Base-by-base conservation (phyloP, 148 eudicot species). In the Spergularia marina region DNA sequence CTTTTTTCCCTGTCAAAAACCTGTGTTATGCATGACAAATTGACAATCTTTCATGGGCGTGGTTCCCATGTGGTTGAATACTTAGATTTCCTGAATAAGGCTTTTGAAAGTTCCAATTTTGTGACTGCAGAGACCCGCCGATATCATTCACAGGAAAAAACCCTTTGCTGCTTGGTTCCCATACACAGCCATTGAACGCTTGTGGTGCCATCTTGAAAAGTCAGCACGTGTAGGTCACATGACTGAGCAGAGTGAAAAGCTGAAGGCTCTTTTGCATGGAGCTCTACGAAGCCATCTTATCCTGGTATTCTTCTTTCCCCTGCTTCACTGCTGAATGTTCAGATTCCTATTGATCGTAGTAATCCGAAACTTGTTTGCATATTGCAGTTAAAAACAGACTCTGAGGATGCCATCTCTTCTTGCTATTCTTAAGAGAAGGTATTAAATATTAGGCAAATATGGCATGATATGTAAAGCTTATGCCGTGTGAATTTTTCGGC, bases 121-220 rank as follows among this genome's bases (percentile, higher is more conserved):
- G 30, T 62, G 65, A 70, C 53, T 87, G 82, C 94, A 95, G 99
- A 88, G 86, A 89, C 97, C 99, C 53, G 83, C 83, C 55, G 94
- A 84, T 65, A 60, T 95, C 23, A 83, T 91, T 76, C 89, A 85
- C 72, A 84, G 99, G 68, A 95, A 95, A 85, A 88, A 81, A 76
- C 86, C 91, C 53, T 86, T 80, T 78, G 91, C 93, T 70, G 88
- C 87, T 79, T 95, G 99, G 97, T 95, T 95, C 81, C 99, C 99
- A 10, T 95, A 95, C 79, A 86, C 96, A 61, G 79, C 90, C 36
- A 81, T 95, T 57, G 94, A 92, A 81, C 96, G 87, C 15, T 74
- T 95, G 70, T 95, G 99, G 98, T 82, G 89, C 83, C 85, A 83
- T 51, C 98, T 95, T 70, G 97, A 89, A 76, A 91, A 91, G 65